phyloP scores from a whole-genome alignment of 2,329 filamentous ascomycete genomes.

The Phialophora chinensis region DNA sequence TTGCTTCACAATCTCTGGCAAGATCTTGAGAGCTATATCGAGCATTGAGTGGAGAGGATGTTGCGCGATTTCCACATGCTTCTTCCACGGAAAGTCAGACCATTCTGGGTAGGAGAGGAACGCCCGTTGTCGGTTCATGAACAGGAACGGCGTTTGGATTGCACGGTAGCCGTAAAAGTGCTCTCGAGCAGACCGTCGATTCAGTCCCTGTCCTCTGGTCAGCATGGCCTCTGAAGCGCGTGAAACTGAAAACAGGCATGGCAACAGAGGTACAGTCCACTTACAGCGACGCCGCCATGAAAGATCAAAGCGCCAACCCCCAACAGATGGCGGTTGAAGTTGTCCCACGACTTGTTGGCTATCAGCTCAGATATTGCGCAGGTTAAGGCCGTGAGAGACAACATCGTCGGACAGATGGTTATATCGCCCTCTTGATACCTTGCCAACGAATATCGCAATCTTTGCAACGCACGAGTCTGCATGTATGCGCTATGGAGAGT shows the following conservation, averaged over 20 bases:
- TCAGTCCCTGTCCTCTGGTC: slow-evolving; percentile 12
- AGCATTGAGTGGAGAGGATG: slow-evolving; percentile 32
- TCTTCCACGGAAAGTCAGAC: slow-evolving; percentile 28
- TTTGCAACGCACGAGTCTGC: slow-evolving; percentile 31
- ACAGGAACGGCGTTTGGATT: slow-evolving; percentile 31
- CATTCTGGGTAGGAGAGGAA: slow-evolving; percentile 30
- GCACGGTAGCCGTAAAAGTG: slow-evolving; percentile 34
- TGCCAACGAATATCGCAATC: slow-evolving; percentile 24
- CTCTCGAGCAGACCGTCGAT: slow-evolving; percentile 16
- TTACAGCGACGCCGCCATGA: slow-evolving; percentile 21
- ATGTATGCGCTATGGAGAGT: slow-evolving; percentile 25
- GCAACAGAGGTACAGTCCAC: neutral
- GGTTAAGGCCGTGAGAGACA: slow-evolving; percentile 30
- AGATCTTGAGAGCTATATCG: slow-evolving; percentile 26
- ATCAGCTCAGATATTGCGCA: slow-evolving; percentile 35
- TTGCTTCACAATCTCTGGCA: slow-evolving; percentile 33
- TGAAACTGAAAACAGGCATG: neutral
- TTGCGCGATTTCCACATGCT: slow-evolving; percentile 22
- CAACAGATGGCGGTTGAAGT: slow-evolving; percentile 32
- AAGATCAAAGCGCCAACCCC: slow-evolving; percentile 32
- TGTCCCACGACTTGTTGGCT: slow-evolving; percentile 31
- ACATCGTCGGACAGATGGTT: slow-evolving; percentile 24
- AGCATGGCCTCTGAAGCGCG: neutral
- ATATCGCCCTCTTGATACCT: slow-evolving; percentile 25
- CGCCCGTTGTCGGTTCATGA: slow-evolving; percentile 29